These are phyloP conservation scores for Termitomyces sp. DNA, from an alignment of 768 basidiomycete species.

Conservation along the genomic window DNA sequence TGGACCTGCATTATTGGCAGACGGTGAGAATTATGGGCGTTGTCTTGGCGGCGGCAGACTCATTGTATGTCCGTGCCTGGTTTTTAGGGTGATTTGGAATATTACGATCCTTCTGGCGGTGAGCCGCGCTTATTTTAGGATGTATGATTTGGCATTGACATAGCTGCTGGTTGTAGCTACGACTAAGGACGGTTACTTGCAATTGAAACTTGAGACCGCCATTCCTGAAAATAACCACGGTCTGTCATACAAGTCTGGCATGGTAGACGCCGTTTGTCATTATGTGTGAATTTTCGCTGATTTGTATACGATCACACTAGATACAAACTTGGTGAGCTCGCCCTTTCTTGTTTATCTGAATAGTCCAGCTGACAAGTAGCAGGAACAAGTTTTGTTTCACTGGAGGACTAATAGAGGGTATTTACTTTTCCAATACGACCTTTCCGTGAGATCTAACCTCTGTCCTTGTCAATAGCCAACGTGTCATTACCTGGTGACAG, in stretches of 20 bases:
- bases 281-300: not conserved
- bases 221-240: slow-evolving; percentile 48
- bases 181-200: slow-evolving; percentile 65
- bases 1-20: slow-evolving; percentile 67
- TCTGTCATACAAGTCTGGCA: slow-evolving; percentile 56
- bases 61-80: not conserved
- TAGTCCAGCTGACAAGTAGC: not conserved
- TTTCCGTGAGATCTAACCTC: not conserved
- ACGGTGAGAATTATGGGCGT: slow-evolving; percentile 28
- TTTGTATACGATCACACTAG: slow-evolving; percentile 20
- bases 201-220: slow-evolving; percentile 60
- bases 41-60: not conserved
- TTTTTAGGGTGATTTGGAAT: slow-evolving; percentile 58
- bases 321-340: not conserved
- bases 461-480: slow-evolving; percentile 17
- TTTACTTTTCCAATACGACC: slow-evolving; percentile 10
- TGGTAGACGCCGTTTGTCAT: slow-evolving; percentile 30
- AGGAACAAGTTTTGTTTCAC: slow-evolving; percentile 74
- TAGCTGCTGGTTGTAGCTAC: slow-evolving; percentile 31
- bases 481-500: slow-evolving; percentile 29
- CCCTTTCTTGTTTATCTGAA: not conserved
- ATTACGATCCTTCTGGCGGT: slow-evolving; percentile 66
- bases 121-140: not conserved
- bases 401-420: slow-evolving; percentile 61
- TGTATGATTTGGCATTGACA: not conserved